Evolutionary conservation across 305 asterid genomes (phyloP).

Genomic region (Stenogyne calaminthoides): DNA sequence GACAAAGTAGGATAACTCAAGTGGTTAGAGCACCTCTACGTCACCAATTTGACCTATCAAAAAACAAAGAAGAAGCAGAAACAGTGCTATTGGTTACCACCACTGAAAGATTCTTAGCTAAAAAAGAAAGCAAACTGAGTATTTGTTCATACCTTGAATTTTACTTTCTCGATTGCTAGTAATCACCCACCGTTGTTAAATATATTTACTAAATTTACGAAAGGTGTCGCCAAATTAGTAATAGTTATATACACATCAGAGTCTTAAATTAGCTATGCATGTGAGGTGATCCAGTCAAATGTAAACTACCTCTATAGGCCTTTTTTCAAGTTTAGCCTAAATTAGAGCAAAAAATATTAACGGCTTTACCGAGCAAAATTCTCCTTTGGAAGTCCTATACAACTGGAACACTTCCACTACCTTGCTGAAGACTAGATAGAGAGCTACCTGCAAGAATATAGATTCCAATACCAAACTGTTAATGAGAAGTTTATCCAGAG

Average conservation of each 20-base stretch:
- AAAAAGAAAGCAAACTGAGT: background rate
- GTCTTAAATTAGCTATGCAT: constrained; percentile 25
- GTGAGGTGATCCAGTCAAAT: constrained; percentile 22
- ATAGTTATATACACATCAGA: constrained; percentile 33
- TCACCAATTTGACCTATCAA: no score
- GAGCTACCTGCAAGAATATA: constrained; percentile 41
- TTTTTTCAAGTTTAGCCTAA: constrained; percentile 29
- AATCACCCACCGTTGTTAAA: background rate
- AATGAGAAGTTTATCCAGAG: background rate
- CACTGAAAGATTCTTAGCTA: no score
- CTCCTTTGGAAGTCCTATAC: constrained; percentile 48
- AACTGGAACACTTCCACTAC: constrained; percentile 52
- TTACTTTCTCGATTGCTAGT: background rate
- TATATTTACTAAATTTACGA: constrained; percentile 22
- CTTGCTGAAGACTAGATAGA: constrained; percentile 48
- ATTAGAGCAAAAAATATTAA: constrained; percentile 27
- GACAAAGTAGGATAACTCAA: no score
- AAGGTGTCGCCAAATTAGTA: constrained; percentile 23
- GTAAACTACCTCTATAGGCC: constrained; percentile 25
- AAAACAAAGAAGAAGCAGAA: no score
- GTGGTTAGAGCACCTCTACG: no score
- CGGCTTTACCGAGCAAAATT: constrained; percentile 44
- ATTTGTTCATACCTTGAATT: background rate
- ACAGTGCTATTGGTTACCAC: no score
- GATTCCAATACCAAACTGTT: background rate